Conservation (phyloP, 208 protist species). For the Acanthamoeba castellanii region DNA sequence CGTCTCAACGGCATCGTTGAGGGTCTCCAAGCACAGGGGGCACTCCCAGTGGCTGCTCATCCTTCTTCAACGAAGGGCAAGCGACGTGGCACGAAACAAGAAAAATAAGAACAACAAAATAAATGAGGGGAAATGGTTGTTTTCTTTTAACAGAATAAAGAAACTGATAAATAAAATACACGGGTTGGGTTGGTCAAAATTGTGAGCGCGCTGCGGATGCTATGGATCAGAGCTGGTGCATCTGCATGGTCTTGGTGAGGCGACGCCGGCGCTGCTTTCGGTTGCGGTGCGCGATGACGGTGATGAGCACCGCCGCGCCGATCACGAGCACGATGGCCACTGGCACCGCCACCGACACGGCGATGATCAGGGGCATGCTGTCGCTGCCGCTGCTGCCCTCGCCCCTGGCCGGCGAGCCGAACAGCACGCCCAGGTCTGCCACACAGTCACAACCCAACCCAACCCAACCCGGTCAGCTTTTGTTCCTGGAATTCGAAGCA, state of each 20-base stretch:
- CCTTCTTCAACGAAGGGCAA: not conserved
- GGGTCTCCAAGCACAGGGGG: slow-evolving; percentile 7
- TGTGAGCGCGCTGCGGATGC: not conserved
- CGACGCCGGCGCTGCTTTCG: not conserved
- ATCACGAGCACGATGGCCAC: not conserved
- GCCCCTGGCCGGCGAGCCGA: not conserved
- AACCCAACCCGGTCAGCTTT: too few relatives aligned
- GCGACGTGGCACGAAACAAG: not conserved
- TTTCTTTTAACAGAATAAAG: too few relatives aligned
- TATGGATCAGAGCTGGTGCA: not conserved
- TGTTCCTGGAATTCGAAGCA: too few relatives aligned
- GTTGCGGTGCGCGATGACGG: not conserved
- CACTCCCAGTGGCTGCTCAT: slow-evolving; percentile 26
- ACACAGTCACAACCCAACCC: too few relatives aligned
- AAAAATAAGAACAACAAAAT: not conserved
- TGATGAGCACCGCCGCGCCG: not conserved
- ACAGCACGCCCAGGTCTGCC: slow-evolving; percentile 6
- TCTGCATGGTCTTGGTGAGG: slow-evolving; percentile 42
- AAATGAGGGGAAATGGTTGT: not conserved
- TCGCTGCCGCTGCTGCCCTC: not conserved
- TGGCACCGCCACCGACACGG: not conserved
- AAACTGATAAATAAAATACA: too few relatives aligned
- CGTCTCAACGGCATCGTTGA: not conserved
- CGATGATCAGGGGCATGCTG: slow-evolving; percentile 6
- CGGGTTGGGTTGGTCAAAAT: not conserved